phyloP scores from a whole-genome alignment of 164 flowering plant species.

The Chimonanthus praecox region DNA sequence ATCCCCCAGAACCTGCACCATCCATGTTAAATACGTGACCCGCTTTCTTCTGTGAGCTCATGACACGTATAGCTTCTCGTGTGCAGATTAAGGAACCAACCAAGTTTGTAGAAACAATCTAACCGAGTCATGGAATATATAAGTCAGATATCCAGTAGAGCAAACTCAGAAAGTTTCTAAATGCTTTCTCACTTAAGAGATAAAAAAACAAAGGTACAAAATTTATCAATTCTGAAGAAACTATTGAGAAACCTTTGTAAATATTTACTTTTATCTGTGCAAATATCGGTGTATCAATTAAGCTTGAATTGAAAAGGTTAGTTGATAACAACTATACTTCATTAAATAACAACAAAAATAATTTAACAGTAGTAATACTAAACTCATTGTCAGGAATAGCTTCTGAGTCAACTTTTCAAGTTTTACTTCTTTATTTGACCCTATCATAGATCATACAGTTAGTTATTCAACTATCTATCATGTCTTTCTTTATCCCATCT shows the following conservation, averaged over 20 bases:
- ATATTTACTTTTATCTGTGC: neutral
- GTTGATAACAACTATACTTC: no score
- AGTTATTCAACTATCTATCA: no score
- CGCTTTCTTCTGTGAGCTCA: conserved; percentile 55
- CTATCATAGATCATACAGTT: no score
- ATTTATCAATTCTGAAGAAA: neutral
- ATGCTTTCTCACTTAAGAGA: neutral
- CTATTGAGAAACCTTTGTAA: neutral
- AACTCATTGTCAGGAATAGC: no score
- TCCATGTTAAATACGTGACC: conserved; percentile 99
- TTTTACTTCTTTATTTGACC: no score
- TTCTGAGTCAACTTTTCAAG: no score
- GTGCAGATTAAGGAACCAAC: conserved; percentile 91
- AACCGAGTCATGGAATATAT: conserved; percentile 7
- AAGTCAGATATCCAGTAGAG: neutral
- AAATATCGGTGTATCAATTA: neutral
- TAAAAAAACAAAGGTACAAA: neutral
- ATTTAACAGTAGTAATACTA: no score
- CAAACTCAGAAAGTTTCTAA: neutral
- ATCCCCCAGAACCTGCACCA: conserved; percentile 99
- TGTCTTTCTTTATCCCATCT: no score
- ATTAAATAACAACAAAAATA: no score
- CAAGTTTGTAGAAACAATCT: conserved; percentile 95
- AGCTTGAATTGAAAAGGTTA: no score
- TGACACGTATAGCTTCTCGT: conserved; percentile 78